Evolutionary conservation across 2,329 filamentous ascomycete genomes (phyloP), one percentile per base, ranked within the genome.

Genomic region (Helotiales sp.): DNA sequence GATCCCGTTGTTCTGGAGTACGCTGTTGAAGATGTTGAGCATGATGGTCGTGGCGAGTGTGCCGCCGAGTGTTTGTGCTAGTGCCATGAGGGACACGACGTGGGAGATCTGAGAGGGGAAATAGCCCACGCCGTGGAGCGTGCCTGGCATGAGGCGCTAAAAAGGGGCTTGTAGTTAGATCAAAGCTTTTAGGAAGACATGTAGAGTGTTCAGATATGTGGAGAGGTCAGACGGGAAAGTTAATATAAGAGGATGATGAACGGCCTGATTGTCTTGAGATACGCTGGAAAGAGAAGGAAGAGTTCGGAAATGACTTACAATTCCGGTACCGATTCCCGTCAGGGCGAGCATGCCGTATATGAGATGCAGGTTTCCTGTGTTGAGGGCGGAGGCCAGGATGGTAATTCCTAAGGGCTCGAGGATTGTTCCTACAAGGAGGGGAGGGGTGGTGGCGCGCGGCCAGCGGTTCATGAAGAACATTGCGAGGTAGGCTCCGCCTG

Each of bases 321-420:
- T 77, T 0, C 88, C 89, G 0, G 86, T 87, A 0, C 90, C 89
- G 0, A 82, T 83, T 1, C 89, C 89, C 0, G 87, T 83, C 1
- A 92, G 76, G 0, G 84, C 88, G 80, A 92, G 87, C 83, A 91
- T 91, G 28, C 85, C 88, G 70, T 87, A 90, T 24, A 91, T 83
- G 7, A 86, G 77, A 0, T 79, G 75, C 0, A 79, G 78, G 58
- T 86, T 78, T 0, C 84, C 81, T 0, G 76, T 78, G 4, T 83
- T 82, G 17, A 90, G 79, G 0, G 87, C 87, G 77, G 83, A 87
- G 0, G 85, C 83, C 2, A 92, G 77, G 6, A 89, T 77, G 0
- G 83, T 84, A 37, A 91, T 80, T 2, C 88, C 89, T 1, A 85
- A 76, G 0, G 86, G 83, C 72, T 89, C 87, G 32, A 87, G 76